Percentiles rank a stretch among this genome's conserved stretches.
phyloP scores from a whole-genome alignment of 1,139 yeast species.

The Sugiyamaella novakii region DNA sequence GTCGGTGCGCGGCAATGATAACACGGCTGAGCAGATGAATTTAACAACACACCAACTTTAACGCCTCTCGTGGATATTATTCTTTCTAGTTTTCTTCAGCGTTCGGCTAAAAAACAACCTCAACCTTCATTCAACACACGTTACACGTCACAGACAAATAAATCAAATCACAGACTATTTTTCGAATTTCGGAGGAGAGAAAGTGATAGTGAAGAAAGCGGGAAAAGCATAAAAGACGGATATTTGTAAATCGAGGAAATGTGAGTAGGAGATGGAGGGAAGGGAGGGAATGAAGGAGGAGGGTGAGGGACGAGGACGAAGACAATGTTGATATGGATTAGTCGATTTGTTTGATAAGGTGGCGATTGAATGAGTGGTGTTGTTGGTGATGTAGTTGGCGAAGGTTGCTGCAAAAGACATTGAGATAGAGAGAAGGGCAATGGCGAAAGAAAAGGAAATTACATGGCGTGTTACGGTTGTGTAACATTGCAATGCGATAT shows the following conservation, averaged over 20 bases:
- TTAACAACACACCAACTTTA: conserved; percentile 15
- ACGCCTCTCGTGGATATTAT: conserved; percentile 4
- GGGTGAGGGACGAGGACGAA: background rate
- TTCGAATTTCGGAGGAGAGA: background rate
- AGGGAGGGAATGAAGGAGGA: background rate
- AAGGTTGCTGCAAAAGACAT: too few relatives aligned
- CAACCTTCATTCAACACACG: conserved; percentile 1
- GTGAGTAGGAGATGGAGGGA: background rate
- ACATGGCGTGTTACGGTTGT: too few relatives aligned
- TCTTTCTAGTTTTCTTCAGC: conserved; percentile 10
- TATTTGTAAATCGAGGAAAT: background rate
- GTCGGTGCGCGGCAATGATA: background rate
- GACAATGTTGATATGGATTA: too few relatives aligned
- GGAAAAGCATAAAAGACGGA: background rate
- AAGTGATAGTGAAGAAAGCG: too few relatives aligned
- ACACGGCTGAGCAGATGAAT: conserved; percentile 3
- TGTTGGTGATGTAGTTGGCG: too few relatives aligned
- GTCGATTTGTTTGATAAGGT: too few relatives aligned
- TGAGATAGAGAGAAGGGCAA: too few relatives aligned
- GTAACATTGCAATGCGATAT: too few relatives aligned
- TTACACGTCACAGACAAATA: conserved; percentile 11
- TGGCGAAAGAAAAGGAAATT: too few relatives aligned
- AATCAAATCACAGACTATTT: too few relatives aligned
- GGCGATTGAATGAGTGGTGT: too few relatives aligned
- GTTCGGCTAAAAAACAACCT: conserved; percentile 15